phyloP scores from a whole-genome alignment of 1,139 yeast genomes.

The Insectozyma bohioensis region DNA sequence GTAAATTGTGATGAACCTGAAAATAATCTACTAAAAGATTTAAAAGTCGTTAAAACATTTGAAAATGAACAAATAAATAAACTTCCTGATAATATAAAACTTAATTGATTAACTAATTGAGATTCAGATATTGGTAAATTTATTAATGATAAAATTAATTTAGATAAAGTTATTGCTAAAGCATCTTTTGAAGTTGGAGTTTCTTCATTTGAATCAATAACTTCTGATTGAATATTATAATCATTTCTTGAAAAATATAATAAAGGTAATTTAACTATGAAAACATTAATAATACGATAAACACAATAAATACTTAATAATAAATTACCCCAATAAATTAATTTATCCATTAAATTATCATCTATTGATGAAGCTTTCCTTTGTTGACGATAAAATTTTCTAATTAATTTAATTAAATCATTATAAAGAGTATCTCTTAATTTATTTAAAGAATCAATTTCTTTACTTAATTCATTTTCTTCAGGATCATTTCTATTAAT shows the following conservation, averaged over 20 bases:
- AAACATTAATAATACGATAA: constrained; percentile 55
- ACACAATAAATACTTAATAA: constrained; percentile 62
- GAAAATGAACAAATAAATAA: constrained; percentile 68
- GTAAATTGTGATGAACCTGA: constrained; percentile 28
- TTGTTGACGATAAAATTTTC: constrained; percentile 16
- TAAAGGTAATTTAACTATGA: constrained; percentile 40
- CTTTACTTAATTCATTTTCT: constrained; percentile 34
- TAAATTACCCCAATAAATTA: constrained; percentile 18
- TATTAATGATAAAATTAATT: constrained; percentile 33
- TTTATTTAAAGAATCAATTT: constrained; percentile 33
- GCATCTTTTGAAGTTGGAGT: constrained; percentile 46
- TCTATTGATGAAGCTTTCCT: constrained; percentile 12
- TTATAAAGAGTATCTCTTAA: constrained; percentile 29
- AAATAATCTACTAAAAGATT: constrained; percentile 34
- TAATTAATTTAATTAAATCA: constrained; percentile 25
- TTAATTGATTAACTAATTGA: constrained; percentile 61
- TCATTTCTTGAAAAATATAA: constrained; percentile 12
- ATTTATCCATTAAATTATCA: constrained; percentile 7
- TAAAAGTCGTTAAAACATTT: constrained; percentile 56
- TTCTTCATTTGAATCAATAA: constrained; percentile 12
- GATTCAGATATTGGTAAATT: constrained; percentile 41
- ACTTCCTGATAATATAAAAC: constrained; percentile 63
- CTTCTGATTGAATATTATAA: constrained; percentile 4
- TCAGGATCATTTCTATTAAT: constrained; percentile 22
- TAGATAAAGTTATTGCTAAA: constrained; percentile 64